Evolutionary conservation across 1,284 basidiomycete genomes (phyloP), one percentile per base, ranked within the genome.

Genomic region (Marasmius oreades): DNA sequence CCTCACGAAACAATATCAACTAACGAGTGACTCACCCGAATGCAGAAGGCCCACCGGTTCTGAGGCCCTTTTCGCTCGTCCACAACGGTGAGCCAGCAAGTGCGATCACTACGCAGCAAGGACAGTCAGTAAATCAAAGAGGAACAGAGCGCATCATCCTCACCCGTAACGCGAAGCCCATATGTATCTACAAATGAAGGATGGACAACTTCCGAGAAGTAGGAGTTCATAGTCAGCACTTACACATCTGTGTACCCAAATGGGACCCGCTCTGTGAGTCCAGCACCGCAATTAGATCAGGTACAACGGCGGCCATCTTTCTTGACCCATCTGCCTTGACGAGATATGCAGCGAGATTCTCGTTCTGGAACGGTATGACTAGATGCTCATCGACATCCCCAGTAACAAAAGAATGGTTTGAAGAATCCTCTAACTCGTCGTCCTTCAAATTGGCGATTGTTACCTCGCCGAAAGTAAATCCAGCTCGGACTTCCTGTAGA

Each of bases 301-400:
- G 82, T 6, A 85, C 82, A 24, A 75, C 76, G 61, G 56, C 69
- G 33, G 52, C 69, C 64, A 62, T 65, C 67, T 58, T 63, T 56
- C 60, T 53, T 18, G 61, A 55, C 11, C 66, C 64, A 48, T 65
- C 62, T 5, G 56, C 31, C n/a, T 53, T 58, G 24, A 75, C 72
- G 33, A 76, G 55, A 58, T 78, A 76, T 8, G 74, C 77, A 54
- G 73, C 74, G 2, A 82, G 65, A 62, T 84, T 83, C 64, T 84
- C 81, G 62, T 84, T 84, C 63, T 83, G 80, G 70, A 84, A 83
- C 2, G 80, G 79, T 47, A 83, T 78, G 55, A 70, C 44, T 53
- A 74, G 59, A 5, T 64, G 65, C 26, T 62, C 60, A 3, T 63
- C 61, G 10, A 55, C 26, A 34, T 58, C 58, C 24, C 37, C 36